Percentiles rank a stretch among this genome's conserved stretches.
Evolutionary conservation across 176 grass and related monocot genomes (phyloP).

Genomic region (Lolium multiflorum): DNA sequence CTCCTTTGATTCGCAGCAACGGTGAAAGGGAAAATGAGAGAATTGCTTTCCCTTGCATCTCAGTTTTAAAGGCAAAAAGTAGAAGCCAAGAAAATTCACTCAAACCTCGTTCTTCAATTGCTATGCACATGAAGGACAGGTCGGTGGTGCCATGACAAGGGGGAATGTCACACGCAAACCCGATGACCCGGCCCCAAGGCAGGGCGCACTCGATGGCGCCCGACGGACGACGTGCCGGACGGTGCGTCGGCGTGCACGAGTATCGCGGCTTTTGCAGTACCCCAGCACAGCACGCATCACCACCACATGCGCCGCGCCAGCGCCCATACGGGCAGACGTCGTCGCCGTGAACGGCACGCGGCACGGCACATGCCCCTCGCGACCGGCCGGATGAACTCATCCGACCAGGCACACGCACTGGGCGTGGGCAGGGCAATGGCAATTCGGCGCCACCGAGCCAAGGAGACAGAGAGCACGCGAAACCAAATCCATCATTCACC

Average conservation of each 20-base stretch:
- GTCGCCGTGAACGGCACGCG: background rate
- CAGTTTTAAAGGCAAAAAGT: too few species aligned
- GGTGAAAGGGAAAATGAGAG: too few species aligned
- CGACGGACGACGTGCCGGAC: background rate
- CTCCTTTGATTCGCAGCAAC: too few species aligned
- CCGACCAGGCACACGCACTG: background rate
- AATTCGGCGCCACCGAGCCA: background rate
- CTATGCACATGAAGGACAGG: too few species aligned
- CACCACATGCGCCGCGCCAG: background rate
- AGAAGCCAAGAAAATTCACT: too few species aligned
- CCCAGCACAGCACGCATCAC: background rate
- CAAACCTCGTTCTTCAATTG: too few species aligned
- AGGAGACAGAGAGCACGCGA: background rate
- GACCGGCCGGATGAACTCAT: background rate
- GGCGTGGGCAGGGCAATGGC: background rate
- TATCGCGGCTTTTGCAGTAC: too few species aligned
- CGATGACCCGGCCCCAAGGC: background rate
- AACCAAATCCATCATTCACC: background rate
- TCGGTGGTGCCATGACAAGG: background rate
- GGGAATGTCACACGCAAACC: background rate
- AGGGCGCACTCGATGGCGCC: constrained; percentile 13
- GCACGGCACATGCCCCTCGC: background rate
- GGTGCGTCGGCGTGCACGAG: background rate
- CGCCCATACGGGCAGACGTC: background rate
- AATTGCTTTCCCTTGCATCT: too few species aligned